Evolutionary conservation across 2,329 filamentous ascomycete genomes (phyloP).

Genomic region (Tolypocladium cylindrosporum): DNA sequence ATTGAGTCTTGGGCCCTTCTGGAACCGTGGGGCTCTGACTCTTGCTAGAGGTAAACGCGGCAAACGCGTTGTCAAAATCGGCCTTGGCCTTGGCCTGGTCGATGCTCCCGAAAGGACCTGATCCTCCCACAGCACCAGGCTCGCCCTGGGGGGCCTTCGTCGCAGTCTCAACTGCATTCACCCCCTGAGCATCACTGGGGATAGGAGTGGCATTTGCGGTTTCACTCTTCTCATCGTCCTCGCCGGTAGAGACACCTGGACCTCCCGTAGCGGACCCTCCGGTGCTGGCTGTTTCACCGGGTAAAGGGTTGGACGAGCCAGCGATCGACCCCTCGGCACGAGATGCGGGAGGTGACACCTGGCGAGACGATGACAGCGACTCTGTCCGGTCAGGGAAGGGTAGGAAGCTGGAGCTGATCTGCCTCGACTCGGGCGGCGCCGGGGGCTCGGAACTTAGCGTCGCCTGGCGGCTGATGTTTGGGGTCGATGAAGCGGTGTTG

Average conservation of each 20-base stretch:
- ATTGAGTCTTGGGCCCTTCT: constrained; percentile 32
- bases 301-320: constrained; percentile 16
- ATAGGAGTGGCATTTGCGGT: constrained; percentile 17
- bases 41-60: constrained; percentile 55
- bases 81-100: constrained; percentile 57
- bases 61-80: constrained; percentile 80
- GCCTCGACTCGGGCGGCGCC: constrained; percentile 61
- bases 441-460: constrained; percentile 47
- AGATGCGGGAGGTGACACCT: constrained; percentile 60
- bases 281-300: constrained; percentile 10
- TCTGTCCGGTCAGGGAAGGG: constrained; percentile 58
- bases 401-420: constrained; percentile 67
- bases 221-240: constrained; percentile 10
- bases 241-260: constrained; percentile 4
- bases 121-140: constrained; percentile 7
- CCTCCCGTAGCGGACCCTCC: constrained; percentile 11
- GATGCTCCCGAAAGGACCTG: constrained; percentile 42
- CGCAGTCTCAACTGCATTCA: constrained; percentile 6
- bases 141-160: constrained; percentile 9
- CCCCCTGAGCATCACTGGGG: constrained; percentile 13
- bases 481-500: constrained; percentile 48
- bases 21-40: constrained; percentile 31
- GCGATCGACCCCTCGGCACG: constrained; percentile 39
- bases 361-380: constrained; percentile 67
- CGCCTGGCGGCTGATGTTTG: constrained; percentile 52